These are phyloP conservation scores for Garcia nutans DNA, from an alignment of 345 rosid species.

Conservation along the genomic window DNA sequence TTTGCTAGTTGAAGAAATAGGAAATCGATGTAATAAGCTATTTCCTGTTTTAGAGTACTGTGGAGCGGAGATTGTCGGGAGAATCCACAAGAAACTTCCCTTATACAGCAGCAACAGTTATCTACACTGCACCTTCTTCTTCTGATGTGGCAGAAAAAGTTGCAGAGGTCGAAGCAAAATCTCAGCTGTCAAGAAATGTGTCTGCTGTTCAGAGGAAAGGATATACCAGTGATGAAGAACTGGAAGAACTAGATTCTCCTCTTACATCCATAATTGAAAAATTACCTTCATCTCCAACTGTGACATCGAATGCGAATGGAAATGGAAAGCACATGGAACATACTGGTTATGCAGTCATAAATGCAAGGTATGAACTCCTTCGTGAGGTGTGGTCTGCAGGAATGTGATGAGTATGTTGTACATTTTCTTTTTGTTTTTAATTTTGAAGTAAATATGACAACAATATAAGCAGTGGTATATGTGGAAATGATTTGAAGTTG, in stretches of 20 bases:
- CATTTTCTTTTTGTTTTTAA: background rate
- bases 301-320: conserved; percentile 29
- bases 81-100: conserved; percentile 60
- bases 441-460: conserved; percentile 8
- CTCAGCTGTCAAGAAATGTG: conserved; percentile 49
- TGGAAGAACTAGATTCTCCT: conserved; percentile 80
- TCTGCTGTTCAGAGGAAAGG: conserved; percentile 82
- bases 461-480: conserved; percentile 8
- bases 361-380: conserved; percentile 77
- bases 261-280: conserved; percentile 57
- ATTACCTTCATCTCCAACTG: conserved; percentile 35
- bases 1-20: background rate
- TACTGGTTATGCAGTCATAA: conserved; percentile 23
- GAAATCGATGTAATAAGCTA: background rate
- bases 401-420: conserved; percentile 12
- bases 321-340: conserved; percentile 34
- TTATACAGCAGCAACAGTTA: conserved; percentile 59
- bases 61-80: conserved; percentile 57
- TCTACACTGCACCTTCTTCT: conserved; percentile 62
- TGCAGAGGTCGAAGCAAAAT: conserved; percentile 49
- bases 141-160: conserved; percentile 59
- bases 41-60: conserved; percentile 40
- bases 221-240: conserved; percentile 87
- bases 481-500: conserved; percentile 2
- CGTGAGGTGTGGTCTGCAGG: conserved; percentile 73